A percentile compares a stretch with the other conserved stretches of the same genome.
Conservation (phyloP, 2,329 filamentous ascomycete species). For the Fusarium newnesense region DNA sequence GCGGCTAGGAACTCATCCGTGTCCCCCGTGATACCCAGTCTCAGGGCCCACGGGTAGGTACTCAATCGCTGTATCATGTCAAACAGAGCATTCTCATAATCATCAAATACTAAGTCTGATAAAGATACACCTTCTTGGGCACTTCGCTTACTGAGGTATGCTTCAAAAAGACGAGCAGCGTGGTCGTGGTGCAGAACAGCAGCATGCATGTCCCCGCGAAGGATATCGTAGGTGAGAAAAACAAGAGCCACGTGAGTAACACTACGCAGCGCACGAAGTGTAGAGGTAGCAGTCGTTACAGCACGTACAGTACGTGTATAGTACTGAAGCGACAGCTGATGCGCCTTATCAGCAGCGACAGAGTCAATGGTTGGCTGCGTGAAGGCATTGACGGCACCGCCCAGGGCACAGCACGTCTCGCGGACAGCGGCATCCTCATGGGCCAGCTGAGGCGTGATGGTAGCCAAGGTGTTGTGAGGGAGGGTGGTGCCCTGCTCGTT, state of each 20-base stretch:
- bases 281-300: conserved; percentile 2
- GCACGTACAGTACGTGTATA: conserved; percentile 35
- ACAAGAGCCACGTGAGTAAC: conserved; percentile 36
- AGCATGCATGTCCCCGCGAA: conserved; percentile 30
- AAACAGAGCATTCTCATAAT: conserved; percentile 28
- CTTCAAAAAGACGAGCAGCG: conserved; percentile 28
- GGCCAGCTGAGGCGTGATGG: conserved; percentile 37
- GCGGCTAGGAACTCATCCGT: not conserved
- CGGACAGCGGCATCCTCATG: conserved; percentile 28
- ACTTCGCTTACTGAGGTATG: conserved; percentile 30
- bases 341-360: conserved; percentile 14
- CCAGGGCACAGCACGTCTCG: conserved; percentile 37
- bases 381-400: conserved; percentile 29
- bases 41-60: conserved; percentile 35
- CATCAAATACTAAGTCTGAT: conserved; percentile 15
- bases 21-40: conserved; percentile 15
- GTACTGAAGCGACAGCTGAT: conserved; percentile 24
- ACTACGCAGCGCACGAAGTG: conserved; percentile 9
- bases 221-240: conserved; percentile 37
- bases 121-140: conserved; percentile 22
- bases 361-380: conserved; percentile 11
- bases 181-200: conserved; percentile 35
- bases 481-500: conserved; percentile 31
- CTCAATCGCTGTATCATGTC: conserved; percentile 38
- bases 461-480: conserved; percentile 30